Conservation (phyloP, 352 stramenopile species). For the Phytophthora megakarya region DNA sequence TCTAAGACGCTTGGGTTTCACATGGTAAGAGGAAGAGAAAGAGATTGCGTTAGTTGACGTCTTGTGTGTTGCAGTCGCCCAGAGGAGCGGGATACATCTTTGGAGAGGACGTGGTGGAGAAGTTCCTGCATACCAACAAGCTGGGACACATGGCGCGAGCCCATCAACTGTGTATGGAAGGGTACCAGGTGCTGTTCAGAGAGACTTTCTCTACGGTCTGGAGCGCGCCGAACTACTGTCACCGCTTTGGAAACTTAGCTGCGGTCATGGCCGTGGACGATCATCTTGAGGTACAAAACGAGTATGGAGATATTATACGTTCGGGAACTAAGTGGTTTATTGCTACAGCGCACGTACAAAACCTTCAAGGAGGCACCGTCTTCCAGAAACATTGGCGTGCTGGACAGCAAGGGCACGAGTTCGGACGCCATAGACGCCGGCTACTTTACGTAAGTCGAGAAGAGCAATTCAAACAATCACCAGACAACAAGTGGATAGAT, state of each 20-base stretch:
- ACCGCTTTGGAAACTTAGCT: slow-evolving; percentile 80
- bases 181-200: slow-evolving; percentile 77
- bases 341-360: slow-evolving; percentile 76
- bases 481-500: slow-evolving; percentile 32
- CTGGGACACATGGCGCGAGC: slow-evolving; percentile 79
- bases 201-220: slow-evolving; percentile 85
- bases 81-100: slow-evolving; percentile 89
- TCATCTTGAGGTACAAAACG: slow-evolving; percentile 57
- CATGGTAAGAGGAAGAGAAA: slow-evolving; percentile 41
- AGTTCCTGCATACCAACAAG: slow-evolving; percentile 85
- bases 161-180: slow-evolving; percentile 89
- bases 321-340: slow-evolving; percentile 6
- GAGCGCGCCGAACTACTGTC: slow-evolving; percentile 89
- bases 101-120: slow-evolving; percentile 81
- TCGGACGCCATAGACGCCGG: slow-evolving; percentile 83
- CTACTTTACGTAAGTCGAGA: slow-evolving; percentile 76
- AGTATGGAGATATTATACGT: background rate
- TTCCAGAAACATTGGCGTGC: slow-evolving; percentile 67
- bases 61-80: slow-evolving; percentile 65
- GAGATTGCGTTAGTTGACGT: slow-evolving; percentile 30
- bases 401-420: slow-evolving; percentile 72
- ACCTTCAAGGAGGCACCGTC: slow-evolving; percentile 82
- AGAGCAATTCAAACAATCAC: slow-evolving; percentile 9
- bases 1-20: slow-evolving; percentile 86
- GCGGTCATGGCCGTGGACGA: slow-evolving; percentile 76